Evolutionary conservation across 148 eudicot species (phyloP), one percentile per base, ranked within the genome.

Genomic region (Talinum fruticosum): DNA sequence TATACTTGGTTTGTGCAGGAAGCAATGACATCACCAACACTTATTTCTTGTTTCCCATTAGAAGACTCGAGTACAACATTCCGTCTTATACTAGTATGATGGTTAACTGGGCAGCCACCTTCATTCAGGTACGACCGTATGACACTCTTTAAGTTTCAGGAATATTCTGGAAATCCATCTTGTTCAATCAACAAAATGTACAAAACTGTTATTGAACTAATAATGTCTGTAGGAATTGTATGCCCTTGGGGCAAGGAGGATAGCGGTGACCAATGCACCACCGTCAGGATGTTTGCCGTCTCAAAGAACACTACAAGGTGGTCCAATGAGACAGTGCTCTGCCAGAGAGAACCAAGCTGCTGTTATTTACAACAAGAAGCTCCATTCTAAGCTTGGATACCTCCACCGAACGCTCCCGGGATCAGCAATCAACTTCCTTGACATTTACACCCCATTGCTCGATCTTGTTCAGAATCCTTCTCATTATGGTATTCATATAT

Each of bases 281-380:
- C 92, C 97, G 0, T 67, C 84, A 6, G 97, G 97, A 4, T 92
- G 97, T 76, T 47, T 90, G 6, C 97, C 93, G 6, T 87, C 93
- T 16, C 91, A 88, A 71, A 84, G 92, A 79, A 88, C 88, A 15
- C 36, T 92, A 29, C 66, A 47, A 18, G 90, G 93, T 45, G 93
- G 92, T 45, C 16, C 51, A 1, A 15, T 30, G 28, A 88, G 92
- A 74, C 2, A 54, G 0, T 92, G 97, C 65, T 88, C 74, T 4
- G 79, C 78, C 4, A 71, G 75, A 29, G 86, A 87, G 67, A 90
- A 92, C 67, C 69, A 83, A 75, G 82, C 82, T 36, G 84, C 90
- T 16, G 49, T 73, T 23, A 24, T 87, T 26, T 92, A 84, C 85
- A 92, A 90, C 78, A 14, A 59, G 13, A 92, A 88, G 83, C 78